Conservation (phyloP, 2,329 filamentous ascomycete species). For the Ceratocystiopsis minuta region DNA sequence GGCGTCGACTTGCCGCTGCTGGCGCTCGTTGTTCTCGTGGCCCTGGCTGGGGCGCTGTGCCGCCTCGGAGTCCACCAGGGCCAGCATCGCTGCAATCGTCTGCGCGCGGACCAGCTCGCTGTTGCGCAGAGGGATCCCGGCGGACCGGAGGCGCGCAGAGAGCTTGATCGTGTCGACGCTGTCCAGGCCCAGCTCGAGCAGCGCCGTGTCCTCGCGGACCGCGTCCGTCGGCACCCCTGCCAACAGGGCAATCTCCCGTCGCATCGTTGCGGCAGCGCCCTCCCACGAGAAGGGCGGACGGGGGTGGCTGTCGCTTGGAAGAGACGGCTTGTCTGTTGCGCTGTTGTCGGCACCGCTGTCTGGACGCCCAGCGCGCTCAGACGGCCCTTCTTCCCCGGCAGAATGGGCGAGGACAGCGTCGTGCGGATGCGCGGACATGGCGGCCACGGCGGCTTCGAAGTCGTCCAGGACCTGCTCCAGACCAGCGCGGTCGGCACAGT, state of each 20-base stretch:
- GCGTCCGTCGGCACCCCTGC: conserved; percentile 31
- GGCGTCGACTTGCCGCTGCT: background rate
- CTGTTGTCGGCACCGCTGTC: background rate
- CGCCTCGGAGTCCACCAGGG: conserved; percentile 7
- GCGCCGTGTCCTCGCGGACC: conserved; percentile 40
- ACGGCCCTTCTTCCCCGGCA: no score
- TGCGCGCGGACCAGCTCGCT: conserved; percentile 59
- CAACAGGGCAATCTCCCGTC: conserved; percentile 44
- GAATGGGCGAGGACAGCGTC: no score
- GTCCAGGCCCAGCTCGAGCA: conserved; percentile 74
- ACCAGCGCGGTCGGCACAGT: conserved; percentile 15
- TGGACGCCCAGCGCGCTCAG: no score
- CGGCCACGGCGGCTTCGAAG: conserved; percentile 17
- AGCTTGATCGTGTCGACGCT: conserved; percentile 85
- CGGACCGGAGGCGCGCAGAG: conserved; percentile 48
- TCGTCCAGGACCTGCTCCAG: conserved; percentile 22
- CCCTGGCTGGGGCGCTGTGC: background rate
- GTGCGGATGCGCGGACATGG: background rate
- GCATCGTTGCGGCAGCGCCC: conserved; percentile 30
- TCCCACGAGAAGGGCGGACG: conserved; percentile 39
- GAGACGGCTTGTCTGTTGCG: background rate
- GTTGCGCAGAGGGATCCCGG: conserved; percentile 44
- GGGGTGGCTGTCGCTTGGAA: no score
- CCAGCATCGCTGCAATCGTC: conserved; percentile 44
- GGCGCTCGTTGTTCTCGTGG: background rate